These are phyloP conservation scores for Sarocladium strictum DNA, from an alignment of 2,329 filamentous ascomycete genomes.

Conservation along the genomic window DNA sequence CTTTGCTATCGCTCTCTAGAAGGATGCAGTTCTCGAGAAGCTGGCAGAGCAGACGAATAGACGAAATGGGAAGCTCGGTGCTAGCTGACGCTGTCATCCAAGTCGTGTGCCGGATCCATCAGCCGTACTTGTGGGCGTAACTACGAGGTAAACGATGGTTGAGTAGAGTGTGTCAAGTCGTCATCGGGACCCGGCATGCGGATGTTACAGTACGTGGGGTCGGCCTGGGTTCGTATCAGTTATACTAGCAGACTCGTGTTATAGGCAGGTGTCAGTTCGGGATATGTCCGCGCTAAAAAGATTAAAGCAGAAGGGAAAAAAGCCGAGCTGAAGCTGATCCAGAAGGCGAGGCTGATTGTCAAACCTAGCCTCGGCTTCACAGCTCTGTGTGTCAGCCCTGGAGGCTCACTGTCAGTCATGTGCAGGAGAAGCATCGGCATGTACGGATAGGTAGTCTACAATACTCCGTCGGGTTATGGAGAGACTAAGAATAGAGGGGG, in stretches of 20 bases:
- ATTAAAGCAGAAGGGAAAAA: too few species aligned
- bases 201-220: neutral
- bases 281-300: too few species aligned
- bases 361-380: neutral
- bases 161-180: neutral
- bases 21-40: neutral
- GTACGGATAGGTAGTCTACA: too few species aligned
- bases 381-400: too few species aligned
- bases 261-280: neutral
- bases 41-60: neutral
- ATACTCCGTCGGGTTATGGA: too few species aligned
- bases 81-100: too few species aligned
- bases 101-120: too few species aligned
- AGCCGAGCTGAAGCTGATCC: neutral
- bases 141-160: neutral
- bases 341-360: neutral
- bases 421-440: too few species aligned
- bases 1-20: neutral
- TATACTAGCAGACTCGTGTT: neutral
- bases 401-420: too few species aligned
- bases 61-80: too few species aligned
- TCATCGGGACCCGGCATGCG: too few species aligned
- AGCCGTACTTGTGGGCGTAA: neutral
- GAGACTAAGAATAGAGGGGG: too few species aligned
- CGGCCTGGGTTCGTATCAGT: neutral